phyloP scores from a whole-genome alignment of 148 eudicot genomes.

The Cornus controversa region DNA sequence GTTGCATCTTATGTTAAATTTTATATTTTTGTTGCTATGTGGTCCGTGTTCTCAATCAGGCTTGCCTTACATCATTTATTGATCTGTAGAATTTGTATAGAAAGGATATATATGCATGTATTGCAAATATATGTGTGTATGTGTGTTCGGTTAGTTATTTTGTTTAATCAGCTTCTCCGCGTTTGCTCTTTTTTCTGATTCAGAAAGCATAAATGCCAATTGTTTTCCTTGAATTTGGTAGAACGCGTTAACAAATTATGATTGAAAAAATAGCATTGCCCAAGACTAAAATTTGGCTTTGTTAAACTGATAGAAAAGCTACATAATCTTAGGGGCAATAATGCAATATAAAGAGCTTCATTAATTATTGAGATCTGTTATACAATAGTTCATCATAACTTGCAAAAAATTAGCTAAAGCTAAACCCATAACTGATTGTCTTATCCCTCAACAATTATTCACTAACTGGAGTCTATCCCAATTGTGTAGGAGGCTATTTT shows the following conservation, averaged over 20 bases:
- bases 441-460: not conserved
- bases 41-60: not conserved
- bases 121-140: not conserved
- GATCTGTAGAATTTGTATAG: not conserved
- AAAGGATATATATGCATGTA: not conserved
- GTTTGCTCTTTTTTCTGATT: constrained; percentile 2
- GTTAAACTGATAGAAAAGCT: not conserved
- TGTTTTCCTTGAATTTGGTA: no score
- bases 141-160: not conserved
- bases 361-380: not conserved
- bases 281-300: not conserved
- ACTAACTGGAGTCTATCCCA: not conserved
- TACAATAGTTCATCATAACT: not conserved
- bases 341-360: not conserved
- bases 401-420: not conserved
- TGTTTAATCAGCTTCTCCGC: not conserved
- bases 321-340: not conserved
- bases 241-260: no score
- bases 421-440: not conserved
- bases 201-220: not conserved
- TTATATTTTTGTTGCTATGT: not conserved
- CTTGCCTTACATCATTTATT: not conserved
- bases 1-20: not conserved
- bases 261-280: no score
- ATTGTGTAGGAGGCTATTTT: not conserved